Evolutionary conservation across 352 stramenopile species (phyloP).

Genomic region (Thraustochytrium sp.): DNA sequence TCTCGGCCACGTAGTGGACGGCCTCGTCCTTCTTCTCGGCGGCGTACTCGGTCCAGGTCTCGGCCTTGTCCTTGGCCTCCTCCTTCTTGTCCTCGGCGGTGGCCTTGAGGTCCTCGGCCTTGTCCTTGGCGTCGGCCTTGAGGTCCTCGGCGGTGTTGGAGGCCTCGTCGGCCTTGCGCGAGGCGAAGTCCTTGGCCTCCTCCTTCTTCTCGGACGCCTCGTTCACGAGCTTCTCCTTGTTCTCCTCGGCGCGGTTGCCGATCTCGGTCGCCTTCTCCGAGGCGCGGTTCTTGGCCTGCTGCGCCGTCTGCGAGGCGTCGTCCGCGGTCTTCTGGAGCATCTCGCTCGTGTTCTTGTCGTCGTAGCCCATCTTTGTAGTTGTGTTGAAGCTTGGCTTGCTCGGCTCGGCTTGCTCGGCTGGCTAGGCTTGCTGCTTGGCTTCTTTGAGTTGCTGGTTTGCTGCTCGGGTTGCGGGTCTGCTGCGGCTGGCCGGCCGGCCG

Average conservation of each 20-base stretch:
- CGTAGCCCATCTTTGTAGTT: background rate
- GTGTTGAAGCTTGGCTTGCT: background rate
- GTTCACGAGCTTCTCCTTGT: background rate
- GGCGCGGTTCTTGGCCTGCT: background rate
- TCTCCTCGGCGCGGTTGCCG: background rate
- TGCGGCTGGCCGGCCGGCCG: background rate
- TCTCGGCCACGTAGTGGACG: background rate
- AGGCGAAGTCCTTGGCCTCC: background rate
- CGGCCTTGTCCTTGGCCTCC: background rate
- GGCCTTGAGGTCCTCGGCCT: background rate
- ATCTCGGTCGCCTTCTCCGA: constrained; percentile 11
- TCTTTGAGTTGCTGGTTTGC: constrained; percentile 11
- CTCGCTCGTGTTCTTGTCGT: background rate
- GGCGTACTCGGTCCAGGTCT: background rate
- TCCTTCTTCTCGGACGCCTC: background rate
- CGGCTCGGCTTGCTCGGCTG: background rate
- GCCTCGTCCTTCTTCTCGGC: background rate
- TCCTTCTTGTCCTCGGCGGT: background rate
- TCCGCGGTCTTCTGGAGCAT: constrained; percentile 17
- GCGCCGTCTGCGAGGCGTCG: background rate
- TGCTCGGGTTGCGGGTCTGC: background rate
- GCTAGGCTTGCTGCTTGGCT: background rate
- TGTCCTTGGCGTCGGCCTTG: background rate
- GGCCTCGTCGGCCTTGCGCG: background rate
- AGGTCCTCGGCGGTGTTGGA: background rate